Evolutionary conservation across 169 alveolate genomes (phyloP), one percentile per base, ranked within the genome.

Genomic region (Cryptosporidium baileyi): DNA sequence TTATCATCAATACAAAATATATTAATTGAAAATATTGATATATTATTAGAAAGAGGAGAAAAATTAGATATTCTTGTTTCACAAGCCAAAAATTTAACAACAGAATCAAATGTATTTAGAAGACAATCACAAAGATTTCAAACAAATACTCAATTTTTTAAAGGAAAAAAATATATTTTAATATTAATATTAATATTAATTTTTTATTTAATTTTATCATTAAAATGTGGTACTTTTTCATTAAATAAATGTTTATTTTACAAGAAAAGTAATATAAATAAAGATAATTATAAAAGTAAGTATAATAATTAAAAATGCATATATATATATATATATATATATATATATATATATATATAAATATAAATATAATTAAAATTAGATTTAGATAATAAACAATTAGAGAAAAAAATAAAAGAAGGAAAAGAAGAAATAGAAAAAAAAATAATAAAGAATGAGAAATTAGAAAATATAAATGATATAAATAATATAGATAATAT

Each of bases 121-220:
- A 67, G 82, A 38, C 82, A 67, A 19, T 67, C 82, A 2, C 30
- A 51, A 5, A 67, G 82, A 67, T 67, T 67, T 7, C 82, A 52
- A 11, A 22, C 22, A 30, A 67, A 52, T 4, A 32, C 61, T 11
- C 22, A 47, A 26, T 67, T 63, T 45, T 15, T 30, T 52, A 34
- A 63, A 41, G 17, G 17, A 13, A 32, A 32, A 24, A 67, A 57
- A n/a, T 30, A 47, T 11, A 26, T 49, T 11, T 8, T 67, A 49
- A 17, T 67, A n/a, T 11, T 63, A 5, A 26, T 19, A 19, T 43
- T 43, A 63, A 15, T 17, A 1, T 43, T 63, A n/a, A 7, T 28
- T 41, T 15, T 63, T 15, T 63, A 63, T 0, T 22, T 63, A 4
- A 63, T 63, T 3, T 32, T 44, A 24, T 32, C 60, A 9, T 63